Evolutionary conservation across 148 eudicot genomes (phyloP), one percentile per base, ranked within the genome.

Genomic region (Cornus florida): DNA sequence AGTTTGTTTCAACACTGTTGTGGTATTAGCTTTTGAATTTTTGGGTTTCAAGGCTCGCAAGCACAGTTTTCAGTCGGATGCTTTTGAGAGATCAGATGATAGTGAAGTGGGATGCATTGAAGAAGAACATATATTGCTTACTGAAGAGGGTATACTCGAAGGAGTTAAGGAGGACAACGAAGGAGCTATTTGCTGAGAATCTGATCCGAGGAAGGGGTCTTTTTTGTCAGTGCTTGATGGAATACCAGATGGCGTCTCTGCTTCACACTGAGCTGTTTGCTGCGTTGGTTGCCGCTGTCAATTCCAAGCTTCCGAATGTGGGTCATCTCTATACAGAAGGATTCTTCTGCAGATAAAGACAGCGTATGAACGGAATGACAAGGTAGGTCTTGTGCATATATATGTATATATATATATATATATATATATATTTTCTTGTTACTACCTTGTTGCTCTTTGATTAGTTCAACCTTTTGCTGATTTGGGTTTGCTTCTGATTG

Each of bases 231-330:
- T 87, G 92, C 1, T 90, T 92, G 59, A 89, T 92, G 89, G 90
- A 90, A 82, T 89, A 92, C 1, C 94, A 92, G 57, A 84, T 90
- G 93, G 92, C 97, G 14, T 92, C 92, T 70, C 97, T 94, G 0
- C 89, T 87, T 6, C 89, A 90, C 60, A 92, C 93, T 4, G 89
- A 89, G 79, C 92, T 92, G 0, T 87, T 92, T 84, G 88, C 94
- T 71, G 97, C 97, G 0, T 59, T 92, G 79, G 93, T 89, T 78
- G 87, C 94, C 71, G 91, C 90, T 31, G 94, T 90, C 0, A 90
- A 92, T 67, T 87, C 92, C 2, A 92, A 89, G 82, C 87, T 92
- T 62, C 97, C 97, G 20, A 88, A 90, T 73, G 74, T 92, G 33
- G 94, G 94, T 43, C 89, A 89, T 78, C 92, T 81, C 79, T 92